Conservation (phyloP, 345 rosid species). For the Acer negundo region DNA sequence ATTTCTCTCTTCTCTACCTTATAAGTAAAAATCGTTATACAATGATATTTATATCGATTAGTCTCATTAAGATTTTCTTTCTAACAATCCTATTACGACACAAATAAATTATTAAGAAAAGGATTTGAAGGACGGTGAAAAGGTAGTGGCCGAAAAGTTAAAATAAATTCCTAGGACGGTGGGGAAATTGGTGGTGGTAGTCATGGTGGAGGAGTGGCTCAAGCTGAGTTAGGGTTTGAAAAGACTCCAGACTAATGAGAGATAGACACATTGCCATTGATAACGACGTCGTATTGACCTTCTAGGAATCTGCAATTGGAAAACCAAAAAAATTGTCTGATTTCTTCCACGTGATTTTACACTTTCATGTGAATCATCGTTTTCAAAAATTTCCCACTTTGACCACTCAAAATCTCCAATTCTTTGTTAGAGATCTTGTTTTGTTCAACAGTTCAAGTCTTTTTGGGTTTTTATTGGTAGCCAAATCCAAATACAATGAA, state of each 20-base stretch:
- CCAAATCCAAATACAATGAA: not conserved
- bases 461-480: not conserved
- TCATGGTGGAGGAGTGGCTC: not conserved
- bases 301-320: not conserved
- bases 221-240: not conserved
- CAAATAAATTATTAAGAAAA: not conserved
- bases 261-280: slow-evolving; percentile 15
- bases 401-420: not conserved
- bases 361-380: too few relatives aligned
- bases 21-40: too few relatives aligned
- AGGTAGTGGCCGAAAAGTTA: not conserved
- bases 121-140: not conserved
- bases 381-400: not conserved
- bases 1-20: too few relatives aligned
- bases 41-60: too few relatives aligned
- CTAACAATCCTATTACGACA: too few relatives aligned
- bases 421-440: too few relatives aligned
- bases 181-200: not conserved
- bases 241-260: not conserved
- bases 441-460: not conserved
- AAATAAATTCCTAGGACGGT: not conserved
- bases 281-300: slow-evolving; percentile 15
- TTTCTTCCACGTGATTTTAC: not conserved
- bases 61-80: too few relatives aligned
- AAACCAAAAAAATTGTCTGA: not conserved